Conservation (phyloP, 257 asterid genomes). For the Jasminum sambac region DNA sequence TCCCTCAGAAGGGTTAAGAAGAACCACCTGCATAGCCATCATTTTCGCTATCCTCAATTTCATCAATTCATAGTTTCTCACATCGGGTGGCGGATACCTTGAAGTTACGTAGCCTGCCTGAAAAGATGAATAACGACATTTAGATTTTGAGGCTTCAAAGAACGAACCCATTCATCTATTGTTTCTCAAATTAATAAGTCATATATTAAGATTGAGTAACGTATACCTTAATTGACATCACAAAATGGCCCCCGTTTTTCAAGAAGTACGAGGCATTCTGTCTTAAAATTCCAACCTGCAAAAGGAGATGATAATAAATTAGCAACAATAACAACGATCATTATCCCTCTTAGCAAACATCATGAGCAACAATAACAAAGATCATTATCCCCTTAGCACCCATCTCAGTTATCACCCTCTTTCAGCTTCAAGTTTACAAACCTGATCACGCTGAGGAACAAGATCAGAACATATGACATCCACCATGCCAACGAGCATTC, state of each 20-base stretch:
- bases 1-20: too few species aligned
- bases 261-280: constrained; percentile 82
- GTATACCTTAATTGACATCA: constrained; percentile 85
- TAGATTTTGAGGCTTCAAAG: too few species aligned
- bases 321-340: background rate
- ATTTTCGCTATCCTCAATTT: constrained; percentile 78
- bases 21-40: constrained; percentile 77
- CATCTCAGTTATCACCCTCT: too few species aligned
- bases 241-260: constrained; percentile 87
- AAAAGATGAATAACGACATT: background rate
- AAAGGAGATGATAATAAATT: background rate
- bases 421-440: constrained; percentile 17
- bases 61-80: constrained; percentile 84
- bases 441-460: constrained; percentile 99
- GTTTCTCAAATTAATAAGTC: background rate
- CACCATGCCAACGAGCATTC: constrained; percentile 98
- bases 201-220: too few species aligned
- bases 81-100: constrained; percentile 82
- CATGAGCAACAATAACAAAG: too few species aligned
- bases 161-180: too few species aligned
- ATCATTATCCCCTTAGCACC: background rate
- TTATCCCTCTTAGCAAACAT: too few species aligned
- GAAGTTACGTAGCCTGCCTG: constrained; percentile 93
- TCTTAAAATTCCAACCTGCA: constrained; percentile 89
- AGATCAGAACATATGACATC: constrained; percentile 97